These are phyloP conservation scores for Licmophora abbreviata DNA, from an alignment of 108 stramenopile species.

Conservation along the genomic window DNA sequence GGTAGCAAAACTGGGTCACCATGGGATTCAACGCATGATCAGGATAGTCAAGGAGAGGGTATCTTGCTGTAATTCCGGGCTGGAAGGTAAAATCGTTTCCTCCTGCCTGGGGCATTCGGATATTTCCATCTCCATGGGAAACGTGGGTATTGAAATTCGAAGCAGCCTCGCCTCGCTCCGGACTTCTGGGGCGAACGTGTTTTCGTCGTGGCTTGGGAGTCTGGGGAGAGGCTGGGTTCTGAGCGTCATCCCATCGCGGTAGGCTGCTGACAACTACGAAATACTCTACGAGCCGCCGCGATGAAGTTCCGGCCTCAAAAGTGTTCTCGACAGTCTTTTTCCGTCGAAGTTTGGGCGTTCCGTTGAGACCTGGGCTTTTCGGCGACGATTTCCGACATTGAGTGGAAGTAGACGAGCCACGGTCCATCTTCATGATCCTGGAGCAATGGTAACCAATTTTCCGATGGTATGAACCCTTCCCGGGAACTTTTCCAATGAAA, in stretches of 20 bases:
- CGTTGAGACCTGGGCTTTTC: too few relatives aligned
- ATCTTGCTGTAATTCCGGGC: slow-evolving; percentile 71
- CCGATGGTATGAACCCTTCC: too few relatives aligned
- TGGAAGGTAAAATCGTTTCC: slow-evolving; percentile 21
- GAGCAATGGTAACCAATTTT: too few relatives aligned
- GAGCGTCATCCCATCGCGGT: slow-evolving; percentile 13
- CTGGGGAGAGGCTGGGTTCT: neutral
- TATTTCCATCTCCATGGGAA: slow-evolving; percentile 20
- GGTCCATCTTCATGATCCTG: too few relatives aligned
- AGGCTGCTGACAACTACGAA: slow-evolving; percentile 69
- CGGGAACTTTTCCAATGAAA: too few relatives aligned
- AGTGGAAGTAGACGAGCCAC: too few relatives aligned
- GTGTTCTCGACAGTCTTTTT: too few relatives aligned
- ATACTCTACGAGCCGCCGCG: slow-evolving; percentile 81
- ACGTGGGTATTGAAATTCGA: neutral
- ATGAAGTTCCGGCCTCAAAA: too few relatives aligned
- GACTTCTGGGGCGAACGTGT: neutral
- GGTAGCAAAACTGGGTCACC: slow-evolving; percentile 78
- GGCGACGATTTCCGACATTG: too few relatives aligned
- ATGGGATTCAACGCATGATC: slow-evolving; percentile 79
- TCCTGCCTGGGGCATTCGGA: slow-evolving; percentile 19
- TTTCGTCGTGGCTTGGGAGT: neutral
- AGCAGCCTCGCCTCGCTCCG: neutral
- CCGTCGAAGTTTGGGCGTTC: too few relatives aligned
- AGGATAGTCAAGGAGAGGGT: slow-evolving; percentile 55